These are phyloP conservation scores for Sphaerobolus stellatus DNA, from an alignment of 1,284 basidiomycete species.

Conservation along the genomic window DNA sequence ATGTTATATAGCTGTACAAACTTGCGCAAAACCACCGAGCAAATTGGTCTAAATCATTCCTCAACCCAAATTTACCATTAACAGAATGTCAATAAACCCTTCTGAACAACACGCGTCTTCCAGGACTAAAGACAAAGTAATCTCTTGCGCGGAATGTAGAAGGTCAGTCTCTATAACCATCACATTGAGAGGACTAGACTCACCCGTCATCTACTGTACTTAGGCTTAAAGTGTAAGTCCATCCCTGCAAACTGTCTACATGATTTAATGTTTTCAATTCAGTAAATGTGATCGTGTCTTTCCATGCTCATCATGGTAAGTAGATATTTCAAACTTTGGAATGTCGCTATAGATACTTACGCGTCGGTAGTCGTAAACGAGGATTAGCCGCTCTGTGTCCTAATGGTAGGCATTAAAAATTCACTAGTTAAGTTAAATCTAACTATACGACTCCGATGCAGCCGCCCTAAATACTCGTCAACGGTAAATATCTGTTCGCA, in stretches of 20 bases:
- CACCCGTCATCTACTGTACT: neutral
- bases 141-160: slow-evolving; percentile 9
- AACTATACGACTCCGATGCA: neutral
- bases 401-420: neutral
- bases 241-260: neutral
- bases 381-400: slow-evolving; percentile 8
- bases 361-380: slow-evolving; percentile 6
- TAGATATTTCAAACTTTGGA: neutral
- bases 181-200: neutral
- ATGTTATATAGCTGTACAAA: no score
- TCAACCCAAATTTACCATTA: no score
- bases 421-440: neutral
- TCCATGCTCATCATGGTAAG: slow-evolving; percentile 10
- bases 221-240: slow-evolving; percentile 11
- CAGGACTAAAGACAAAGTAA: slow-evolving; percentile 6
- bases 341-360: neutral
- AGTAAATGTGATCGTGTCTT: slow-evolving; percentile 11
- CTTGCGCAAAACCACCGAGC: no score
- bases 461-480: slow-evolving; percentile 4
- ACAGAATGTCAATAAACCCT: no score
- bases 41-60: no score
- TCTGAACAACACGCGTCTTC: no score
- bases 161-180: neutral
- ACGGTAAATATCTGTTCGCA: no score
- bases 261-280: neutral